Conservation (phyloP, 202 grass and related monocot species). For the Setaria viridis region DNA sequence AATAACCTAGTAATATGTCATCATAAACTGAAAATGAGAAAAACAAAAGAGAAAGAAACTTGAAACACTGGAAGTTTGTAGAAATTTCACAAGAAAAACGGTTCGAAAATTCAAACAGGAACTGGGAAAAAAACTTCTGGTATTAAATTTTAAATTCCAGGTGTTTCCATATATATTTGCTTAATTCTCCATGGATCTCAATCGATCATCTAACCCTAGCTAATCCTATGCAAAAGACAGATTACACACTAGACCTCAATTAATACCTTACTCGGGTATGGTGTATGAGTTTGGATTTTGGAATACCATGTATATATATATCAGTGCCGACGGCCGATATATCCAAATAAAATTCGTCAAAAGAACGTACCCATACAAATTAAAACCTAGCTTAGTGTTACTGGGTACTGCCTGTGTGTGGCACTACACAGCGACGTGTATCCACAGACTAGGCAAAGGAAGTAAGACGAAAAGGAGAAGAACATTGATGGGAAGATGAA, state of each 20-base stretch:
- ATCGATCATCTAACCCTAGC: not conserved
- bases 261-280: not conserved
- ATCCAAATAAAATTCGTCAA: not conserved
- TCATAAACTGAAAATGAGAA: not conserved
- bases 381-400: not conserved
- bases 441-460: not conserved
- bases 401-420: not conserved
- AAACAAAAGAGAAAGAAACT: not conserved
- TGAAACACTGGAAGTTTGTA: not conserved
- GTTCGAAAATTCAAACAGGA: not conserved
- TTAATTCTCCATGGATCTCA: not conserved
- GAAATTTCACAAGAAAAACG: not conserved
- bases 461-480: not conserved
- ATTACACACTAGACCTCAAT: not conserved
- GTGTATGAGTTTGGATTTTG: not conserved
- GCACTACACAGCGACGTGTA: not conserved
- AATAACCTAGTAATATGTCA: constrained; percentile 23
- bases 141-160: not conserved
- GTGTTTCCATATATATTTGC: not conserved
- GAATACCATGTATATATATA: not conserved
- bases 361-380: not conserved
- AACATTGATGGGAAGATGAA: not conserved
- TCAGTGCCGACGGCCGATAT: not conserved
- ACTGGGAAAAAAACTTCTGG: too few relatives aligned
- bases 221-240: not conserved